Conservation (phyloP, 768 basidiomycete genomes). For the Butyriboletus loyo region DNA sequence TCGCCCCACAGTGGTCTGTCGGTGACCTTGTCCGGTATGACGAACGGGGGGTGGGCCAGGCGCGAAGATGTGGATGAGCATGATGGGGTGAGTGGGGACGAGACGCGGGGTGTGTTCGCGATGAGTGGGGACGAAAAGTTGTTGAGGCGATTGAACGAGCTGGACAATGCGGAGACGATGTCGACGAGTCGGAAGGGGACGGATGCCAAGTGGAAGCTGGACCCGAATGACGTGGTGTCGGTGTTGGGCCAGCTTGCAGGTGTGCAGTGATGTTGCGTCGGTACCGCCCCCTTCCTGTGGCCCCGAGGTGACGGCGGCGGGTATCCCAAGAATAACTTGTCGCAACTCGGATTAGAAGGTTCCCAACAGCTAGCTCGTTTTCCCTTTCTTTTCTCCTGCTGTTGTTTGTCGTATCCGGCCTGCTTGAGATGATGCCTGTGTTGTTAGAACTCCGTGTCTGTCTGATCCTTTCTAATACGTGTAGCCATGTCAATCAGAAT, state of each 20-base stretch:
- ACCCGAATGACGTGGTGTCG: conserved; percentile 34
- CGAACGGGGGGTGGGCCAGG: conserved; percentile 8
- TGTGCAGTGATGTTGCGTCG: background rate
- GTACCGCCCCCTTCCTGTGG: too few species aligned
- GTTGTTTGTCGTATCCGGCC: background rate
- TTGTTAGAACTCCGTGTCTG: background rate
- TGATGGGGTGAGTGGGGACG: conserved; percentile 33
- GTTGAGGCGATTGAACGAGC: conserved; percentile 68
- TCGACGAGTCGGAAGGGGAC: conserved; percentile 72
- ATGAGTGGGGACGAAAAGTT: conserved; percentile 77
- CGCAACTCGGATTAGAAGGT: background rate
- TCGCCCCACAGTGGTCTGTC: conserved; percentile 32
- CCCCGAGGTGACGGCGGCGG: too few species aligned
- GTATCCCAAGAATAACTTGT: background rate
- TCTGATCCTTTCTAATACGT: background rate
- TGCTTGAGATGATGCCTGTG: background rate
- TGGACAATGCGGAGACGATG: conserved; percentile 69
- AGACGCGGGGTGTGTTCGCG: conserved; percentile 59
- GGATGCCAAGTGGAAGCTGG: conserved; percentile 69
- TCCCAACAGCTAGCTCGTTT: background rate
- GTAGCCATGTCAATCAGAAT: background rate
- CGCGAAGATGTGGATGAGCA: conserved; percentile 5
- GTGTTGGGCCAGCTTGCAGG: conserved; percentile 27
- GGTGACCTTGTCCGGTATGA: conserved; percentile 35
- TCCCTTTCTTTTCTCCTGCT: background rate